Conservation (phyloP, 1,139 yeast genomes). For the Debaryomyces udenii region DNA sequence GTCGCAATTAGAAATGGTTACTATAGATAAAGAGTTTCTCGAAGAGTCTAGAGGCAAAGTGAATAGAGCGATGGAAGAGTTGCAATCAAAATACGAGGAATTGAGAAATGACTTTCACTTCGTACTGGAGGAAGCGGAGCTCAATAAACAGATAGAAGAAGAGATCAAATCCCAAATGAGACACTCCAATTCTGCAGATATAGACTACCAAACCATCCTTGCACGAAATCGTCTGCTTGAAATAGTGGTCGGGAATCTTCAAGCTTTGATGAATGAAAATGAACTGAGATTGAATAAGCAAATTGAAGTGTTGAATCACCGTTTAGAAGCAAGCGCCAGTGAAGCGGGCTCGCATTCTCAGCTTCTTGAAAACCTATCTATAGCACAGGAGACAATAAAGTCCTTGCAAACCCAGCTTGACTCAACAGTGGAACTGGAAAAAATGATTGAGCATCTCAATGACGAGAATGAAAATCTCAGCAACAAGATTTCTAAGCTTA, state of each 20-base stretch:
- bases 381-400: constrained; percentile 44
- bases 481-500: constrained; percentile 40
- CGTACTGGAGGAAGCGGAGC: constrained; percentile 50
- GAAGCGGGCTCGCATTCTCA: constrained; percentile 11
- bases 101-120: constrained; percentile 43
- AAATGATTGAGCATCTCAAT: constrained; percentile 58
- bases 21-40: constrained; percentile 58
- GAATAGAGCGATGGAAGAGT: constrained; percentile 25
- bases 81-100: constrained; percentile 40
- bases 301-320: constrained; percentile 29
- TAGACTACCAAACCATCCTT: constrained; percentile 23
- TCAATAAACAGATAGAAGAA: constrained; percentile 43
- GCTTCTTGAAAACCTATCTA: constrained; percentile 20
- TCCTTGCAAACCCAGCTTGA: constrained; percentile 51
- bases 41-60: constrained; percentile 45
- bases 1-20: constrained; percentile 49
- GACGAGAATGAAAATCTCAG: constrained; percentile 53
- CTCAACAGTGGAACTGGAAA: constrained; percentile 44
- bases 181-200: constrained; percentile 18
- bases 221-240: constrained; percentile 40
- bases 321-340: constrained; percentile 17
- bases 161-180: constrained; percentile 30
- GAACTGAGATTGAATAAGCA: constrained; percentile 26
- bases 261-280: constrained; percentile 31
- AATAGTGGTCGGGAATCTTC: constrained; percentile 42